Conservation (phyloP, 208 protist species). For the Tetramitus jugosus region DNA sequence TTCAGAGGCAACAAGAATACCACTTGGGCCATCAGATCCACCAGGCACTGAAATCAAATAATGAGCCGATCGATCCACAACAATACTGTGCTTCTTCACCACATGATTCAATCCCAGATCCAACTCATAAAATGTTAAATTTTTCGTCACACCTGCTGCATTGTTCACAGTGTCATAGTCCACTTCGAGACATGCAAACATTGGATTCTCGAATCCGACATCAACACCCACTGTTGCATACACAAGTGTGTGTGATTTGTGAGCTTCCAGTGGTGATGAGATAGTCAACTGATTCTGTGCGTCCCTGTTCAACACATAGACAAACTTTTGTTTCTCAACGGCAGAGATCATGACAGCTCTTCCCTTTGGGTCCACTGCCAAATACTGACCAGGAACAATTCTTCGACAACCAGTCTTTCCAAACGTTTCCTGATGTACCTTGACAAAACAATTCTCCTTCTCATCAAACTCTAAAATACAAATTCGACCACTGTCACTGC, state of each 20-base stretch:
- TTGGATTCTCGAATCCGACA: constrained; percentile 85
- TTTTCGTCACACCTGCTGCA: constrained; percentile 28
- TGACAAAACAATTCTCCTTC: constrained; percentile 51
- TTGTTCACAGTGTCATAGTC: constrained; percentile 39
- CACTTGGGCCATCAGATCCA: constrained; percentile 76
- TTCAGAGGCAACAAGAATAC: constrained; percentile 90
- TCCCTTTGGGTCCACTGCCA: constrained; percentile 74
- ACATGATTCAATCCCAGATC: constrained; percentile 96
- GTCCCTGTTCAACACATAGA: constrained; percentile 83
- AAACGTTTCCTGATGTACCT: constrained; percentile 78
- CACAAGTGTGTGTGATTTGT: constrained; percentile 65
- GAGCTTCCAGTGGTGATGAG: constrained; percentile 79
- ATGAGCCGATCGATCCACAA: constrained; percentile 76
- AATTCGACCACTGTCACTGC: constrained; percentile 68
- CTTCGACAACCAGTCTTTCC: constrained; percentile 75
- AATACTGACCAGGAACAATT: constrained; percentile 76
- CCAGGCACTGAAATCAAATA: constrained; percentile 73
- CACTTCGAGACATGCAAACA: constrained; percentile 78
- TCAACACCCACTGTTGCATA: constrained; percentile 70
- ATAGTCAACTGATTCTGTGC: constrained; percentile 62
- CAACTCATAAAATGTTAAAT: constrained; percentile 93
- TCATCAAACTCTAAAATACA: constrained; percentile 59
- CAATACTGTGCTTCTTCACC: constrained; percentile 81
- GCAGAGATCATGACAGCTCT: constrained; percentile 82
- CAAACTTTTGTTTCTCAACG: constrained; percentile 85